Base-by-base conservation (phyloP, 208 protist genomes). In the Crithidia expoeki region DNA sequence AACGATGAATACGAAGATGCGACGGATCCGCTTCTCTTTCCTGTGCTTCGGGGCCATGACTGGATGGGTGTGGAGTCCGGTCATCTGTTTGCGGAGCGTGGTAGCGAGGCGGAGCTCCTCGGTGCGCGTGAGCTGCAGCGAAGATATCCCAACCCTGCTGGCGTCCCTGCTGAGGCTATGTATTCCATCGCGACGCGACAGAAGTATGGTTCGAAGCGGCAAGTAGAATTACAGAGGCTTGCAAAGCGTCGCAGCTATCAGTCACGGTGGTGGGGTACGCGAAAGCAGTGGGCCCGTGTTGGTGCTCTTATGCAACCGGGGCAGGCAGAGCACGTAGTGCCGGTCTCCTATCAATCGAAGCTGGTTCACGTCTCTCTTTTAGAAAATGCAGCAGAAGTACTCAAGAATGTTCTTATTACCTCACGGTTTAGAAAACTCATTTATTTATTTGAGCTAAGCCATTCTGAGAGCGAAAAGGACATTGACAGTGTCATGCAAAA, bases 361-460 rank as follows among this genome's bases (percentile, higher is more conserved):
- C 50, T 94, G 2, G 66, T 94, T 11, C 90, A 95, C 60, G 85
- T 95, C 65, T 95, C 90, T n/a, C 72, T 91, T 17, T 30, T 95
- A 5, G 59, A 66, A 0, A 66, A 91, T 47, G 82, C 73, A 33
- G 59, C 60, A 67, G 65, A 74, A 14, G 21, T 95, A 10, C 34
- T 95, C 44, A 28, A 62, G n/a, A 19, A 68, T 4, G 74, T 42
- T n/a, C 74, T 72, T 67, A 90, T 95, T 25, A 81, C 76, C 2
- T 57, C 70, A 0, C 85, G 84, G 25, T 76, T 47, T 0, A 68
- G 81, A 0, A 32, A 23, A 28, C 25, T 80, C 16, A 1, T 38
- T 11, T 61, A 33, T 28, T 4, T 30, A 9, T 28, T 36, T 33
- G 32, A 62, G 2, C 10, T 10, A 12, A n/a, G 9, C 16, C 17